phyloP scores from a whole-genome alignment of 805 yeast species.

The Barnettozyma pratensis region DNA sequence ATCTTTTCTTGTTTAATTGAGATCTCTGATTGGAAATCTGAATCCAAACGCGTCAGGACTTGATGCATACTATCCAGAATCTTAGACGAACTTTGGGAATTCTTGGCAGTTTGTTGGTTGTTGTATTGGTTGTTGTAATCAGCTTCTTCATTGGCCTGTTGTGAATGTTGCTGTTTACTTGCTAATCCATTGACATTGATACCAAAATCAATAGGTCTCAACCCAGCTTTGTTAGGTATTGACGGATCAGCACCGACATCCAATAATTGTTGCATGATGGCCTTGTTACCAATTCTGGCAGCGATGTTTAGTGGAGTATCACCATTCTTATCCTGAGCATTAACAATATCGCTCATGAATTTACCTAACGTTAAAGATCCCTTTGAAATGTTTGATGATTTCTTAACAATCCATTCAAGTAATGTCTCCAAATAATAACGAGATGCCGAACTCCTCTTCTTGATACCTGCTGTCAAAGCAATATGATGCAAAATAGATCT shows the following conservation, averaged over 20 bases:
- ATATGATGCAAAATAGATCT: conserved; percentile 87
- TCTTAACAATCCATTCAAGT: conserved; percentile 70
- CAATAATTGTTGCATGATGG: conserved; percentile 72
- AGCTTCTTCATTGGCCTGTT: neutral
- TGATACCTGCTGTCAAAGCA: conserved; percentile 71
- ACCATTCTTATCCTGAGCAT: conserved; percentile 89
- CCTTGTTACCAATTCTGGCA: conserved; percentile 79
- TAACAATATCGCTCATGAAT: conserved; percentile 67
- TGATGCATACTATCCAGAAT: conserved; percentile 47
- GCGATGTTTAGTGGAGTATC: conserved; percentile 94
- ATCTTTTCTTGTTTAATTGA: conserved; percentile 46
- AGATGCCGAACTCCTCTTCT: conserved; percentile 67
- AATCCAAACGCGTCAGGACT: conserved; percentile 46
- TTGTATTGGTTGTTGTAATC: neutral
- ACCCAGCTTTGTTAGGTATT: conserved; percentile 78
- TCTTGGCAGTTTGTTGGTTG: neutral
- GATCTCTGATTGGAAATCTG: conserved; percentile 56
- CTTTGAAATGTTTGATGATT: conserved; percentile 40
- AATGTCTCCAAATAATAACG: conserved; percentile 68
- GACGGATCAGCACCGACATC: conserved; percentile 85
- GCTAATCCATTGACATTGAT: conserved; percentile 38
- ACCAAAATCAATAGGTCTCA: conserved; percentile 84
- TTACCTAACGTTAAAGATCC: conserved; percentile 46
- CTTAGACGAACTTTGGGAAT: conserved; percentile 27
- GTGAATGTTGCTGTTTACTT: neutral